Evolutionary conservation across 2,329 filamentous ascomycete genomes (phyloP).

Genomic region (Fusarium nurragi): DNA sequence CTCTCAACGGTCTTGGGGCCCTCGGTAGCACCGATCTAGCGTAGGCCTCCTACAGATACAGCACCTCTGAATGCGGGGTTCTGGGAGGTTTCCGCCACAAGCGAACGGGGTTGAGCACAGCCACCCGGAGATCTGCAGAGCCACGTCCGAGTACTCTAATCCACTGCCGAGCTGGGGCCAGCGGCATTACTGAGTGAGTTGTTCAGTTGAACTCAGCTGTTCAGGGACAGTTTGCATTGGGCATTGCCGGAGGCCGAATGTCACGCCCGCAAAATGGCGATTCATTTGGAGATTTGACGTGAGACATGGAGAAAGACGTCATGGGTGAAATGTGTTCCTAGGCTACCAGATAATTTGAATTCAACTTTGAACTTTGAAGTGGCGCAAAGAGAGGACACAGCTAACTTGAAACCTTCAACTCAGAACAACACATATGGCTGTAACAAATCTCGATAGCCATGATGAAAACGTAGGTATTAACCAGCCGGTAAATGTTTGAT

Average conservation of each 20-base stretch:
- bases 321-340: not conserved
- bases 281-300: not conserved
- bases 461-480: not conserved
- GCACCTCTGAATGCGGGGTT: not conserved
- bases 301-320: conserved; percentile 1
- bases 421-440: not conserved
- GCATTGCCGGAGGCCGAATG: conserved; percentile 3
- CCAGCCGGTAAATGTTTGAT: not conserved
- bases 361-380: not conserved
- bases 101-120: conserved; percentile 33
- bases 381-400: not conserved
- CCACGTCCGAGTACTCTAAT: conserved; percentile 21
- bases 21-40: conserved; percentile 25
- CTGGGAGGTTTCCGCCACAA: conserved; percentile 16
- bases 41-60: conserved; percentile 30
- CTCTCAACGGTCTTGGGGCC: conserved; percentile 22
- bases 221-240: conserved; percentile 29
- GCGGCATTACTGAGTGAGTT: conserved; percentile 34
- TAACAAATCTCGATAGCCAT: not conserved
- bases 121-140: conserved; percentile 37
- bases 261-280: conserved; percentile 3
- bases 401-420: not conserved
- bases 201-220: conserved; percentile 39
- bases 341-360: not conserved
- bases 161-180: conserved; percentile 26